phyloP scores from a whole-genome alignment of 805 yeast genomes.

The Candida adriatica region DNA sequence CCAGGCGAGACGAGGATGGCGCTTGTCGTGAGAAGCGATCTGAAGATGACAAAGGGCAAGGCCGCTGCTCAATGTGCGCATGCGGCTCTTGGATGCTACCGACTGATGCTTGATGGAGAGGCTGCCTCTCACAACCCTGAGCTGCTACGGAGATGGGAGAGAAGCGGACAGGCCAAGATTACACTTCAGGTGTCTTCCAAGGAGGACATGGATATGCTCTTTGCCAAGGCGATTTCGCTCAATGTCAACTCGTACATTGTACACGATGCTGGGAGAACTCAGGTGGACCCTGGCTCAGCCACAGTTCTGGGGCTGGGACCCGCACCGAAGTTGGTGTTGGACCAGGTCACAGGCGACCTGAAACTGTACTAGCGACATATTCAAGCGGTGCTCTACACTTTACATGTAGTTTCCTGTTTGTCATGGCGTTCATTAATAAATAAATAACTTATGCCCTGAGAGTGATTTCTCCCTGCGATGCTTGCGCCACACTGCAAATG shows the following conservation, averaged over 20 bases:
- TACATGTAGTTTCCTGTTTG: conserved; percentile 1
- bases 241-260: conserved; percentile 77
- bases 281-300: conserved; percentile 91
- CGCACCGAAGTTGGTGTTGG: conserved; percentile 77
- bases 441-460: too few relatives aligned
- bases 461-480: too few relatives aligned
- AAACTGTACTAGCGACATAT: conserved; percentile 74
- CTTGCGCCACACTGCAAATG: conserved; percentile 11
- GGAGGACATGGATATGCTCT: conserved; percentile 66
- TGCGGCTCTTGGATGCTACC: conserved; percentile 90
- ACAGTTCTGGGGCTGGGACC: conserved; percentile 98
- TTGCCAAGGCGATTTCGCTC: conserved; percentile 72
- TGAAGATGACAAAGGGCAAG: conserved; percentile 91
- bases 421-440: neutral
- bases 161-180: conserved; percentile 88
- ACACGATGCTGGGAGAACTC: conserved; percentile 96
- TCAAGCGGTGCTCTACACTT: neutral
- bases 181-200: conserved; percentile 67
- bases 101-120: conserved; percentile 48
- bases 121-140: conserved; percentile 52
- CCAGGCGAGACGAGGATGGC: conserved; percentile 87
- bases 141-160: conserved; percentile 69
- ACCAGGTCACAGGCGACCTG: conserved; percentile 73
- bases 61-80: conserved; percentile 97
- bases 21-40: conserved; percentile 77